Base-by-base conservation (phyloP, 495 filamentous ascomycete species). In the Podospora conica region DNA sequence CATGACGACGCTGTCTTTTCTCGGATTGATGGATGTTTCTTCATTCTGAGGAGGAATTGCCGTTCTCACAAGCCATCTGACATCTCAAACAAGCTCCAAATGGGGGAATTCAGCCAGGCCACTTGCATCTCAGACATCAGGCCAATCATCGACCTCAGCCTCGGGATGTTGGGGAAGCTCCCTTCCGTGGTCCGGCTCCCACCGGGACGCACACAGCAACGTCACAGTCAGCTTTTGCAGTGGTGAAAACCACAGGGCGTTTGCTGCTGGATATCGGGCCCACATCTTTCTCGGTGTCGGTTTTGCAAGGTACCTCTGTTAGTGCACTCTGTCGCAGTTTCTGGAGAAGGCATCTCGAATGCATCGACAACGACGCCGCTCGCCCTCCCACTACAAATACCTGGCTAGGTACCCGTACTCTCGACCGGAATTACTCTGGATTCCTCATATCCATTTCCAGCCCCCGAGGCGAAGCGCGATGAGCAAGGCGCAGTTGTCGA, bases 161-260 rank as follows among this genome's bases (percentile, higher is more conserved):
- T 31, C 29, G 61, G 55, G 64, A 65, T 61, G 68, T 73, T 70
- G 71, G 71, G 70, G 69, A 69, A 70, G 55, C 61, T 63, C 70
- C 64, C 66, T 18, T 65, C 56, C 55, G 23, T 21, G 12, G 59
- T 60, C 66, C 40, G 68, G 55, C 63, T 48, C 28, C 54, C 63
- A n/a, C 55, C 24, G 48, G 54, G 25, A 23, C 48, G 3, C 27
- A 48, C 33, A n/a, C n/a, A n/a, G n/a, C n/a, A 58, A 23, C 61
- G 15, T 60, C 68, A 67, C 70, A 7, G 70, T 73, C 68, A 73
- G 70, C 70, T 65, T 48, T 48, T 68, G 68, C 61, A 69, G 64
- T 55, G 31, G 53, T 8, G 27, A 55, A 60, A 59, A 55, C 63
- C n/a, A 55, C 55, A 64, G 55, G 27, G 55, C 63, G 9, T 33